phyloP scores from a whole-genome alignment of 2,329 filamentous ascomycete species.

The Clonostachys sp. region DNA sequence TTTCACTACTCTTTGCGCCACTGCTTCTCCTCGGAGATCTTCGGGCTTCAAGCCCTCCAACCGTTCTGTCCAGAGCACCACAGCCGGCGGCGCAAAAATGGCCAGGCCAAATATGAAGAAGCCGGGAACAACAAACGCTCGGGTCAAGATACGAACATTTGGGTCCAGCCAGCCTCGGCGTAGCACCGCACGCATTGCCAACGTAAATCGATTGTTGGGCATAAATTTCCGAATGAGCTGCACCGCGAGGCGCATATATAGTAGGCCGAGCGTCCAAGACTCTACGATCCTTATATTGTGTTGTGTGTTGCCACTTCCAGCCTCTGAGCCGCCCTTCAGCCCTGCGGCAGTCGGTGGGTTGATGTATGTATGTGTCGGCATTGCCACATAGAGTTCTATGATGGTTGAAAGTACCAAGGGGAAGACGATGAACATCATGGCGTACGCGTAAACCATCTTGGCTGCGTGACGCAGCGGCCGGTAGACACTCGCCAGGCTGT shows the following conservation, averaged over 20 bases:
- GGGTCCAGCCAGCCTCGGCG: conserved; percentile 75
- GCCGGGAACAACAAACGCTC: conserved; percentile 79
- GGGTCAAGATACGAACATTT: conserved; percentile 72
- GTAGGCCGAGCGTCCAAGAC: conserved; percentile 86
- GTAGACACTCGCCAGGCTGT: neutral
- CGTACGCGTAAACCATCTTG: conserved; percentile 69
- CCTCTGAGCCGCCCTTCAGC: conserved; percentile 9
- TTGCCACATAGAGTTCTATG: conserved; percentile 82
- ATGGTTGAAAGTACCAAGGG: conserved; percentile 76
- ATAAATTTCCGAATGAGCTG: conserved; percentile 65
- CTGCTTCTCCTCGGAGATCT: conserved; percentile 12
- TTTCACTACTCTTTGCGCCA: conserved; percentile 25
- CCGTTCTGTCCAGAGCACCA: conserved; percentile 16
- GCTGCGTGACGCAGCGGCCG: conserved; percentile 15
- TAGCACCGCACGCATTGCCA: conserved; percentile 70
- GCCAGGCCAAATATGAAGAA: conserved; percentile 56
- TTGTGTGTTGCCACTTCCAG: conserved; percentile 12
- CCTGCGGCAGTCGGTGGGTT: conserved; percentile 28
- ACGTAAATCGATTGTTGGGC: conserved; percentile 65
- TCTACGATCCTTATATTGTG: conserved; percentile 86
- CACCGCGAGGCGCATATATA: conserved; percentile 79
- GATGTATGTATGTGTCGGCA: conserved; percentile 81
- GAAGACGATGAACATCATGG: conserved; percentile 70
- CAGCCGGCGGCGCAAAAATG: conserved; percentile 57
- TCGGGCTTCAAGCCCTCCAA: conserved; percentile 3